Evolutionary conservation across 345 rosid genomes (phyloP).

Genomic region (Adansonia digitata): DNA sequence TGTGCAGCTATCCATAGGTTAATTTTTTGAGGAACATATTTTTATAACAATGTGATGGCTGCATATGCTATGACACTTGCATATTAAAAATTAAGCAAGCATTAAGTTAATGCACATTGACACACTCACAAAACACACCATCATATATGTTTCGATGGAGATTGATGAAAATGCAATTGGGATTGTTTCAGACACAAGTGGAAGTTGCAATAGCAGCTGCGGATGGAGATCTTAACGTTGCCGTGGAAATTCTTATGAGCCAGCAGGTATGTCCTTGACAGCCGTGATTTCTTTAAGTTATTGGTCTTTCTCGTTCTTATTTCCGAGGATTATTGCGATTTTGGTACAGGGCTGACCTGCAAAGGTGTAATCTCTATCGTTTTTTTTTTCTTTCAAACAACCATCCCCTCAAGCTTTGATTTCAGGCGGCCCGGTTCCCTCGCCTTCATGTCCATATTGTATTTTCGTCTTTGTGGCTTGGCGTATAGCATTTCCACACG

Average conservation of each 20-base stretch:
- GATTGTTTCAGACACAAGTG: conserved; percentile 72
- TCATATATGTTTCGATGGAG: neutral
- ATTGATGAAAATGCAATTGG: neutral
- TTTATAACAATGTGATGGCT: neutral
- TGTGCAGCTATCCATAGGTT: neutral
- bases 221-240: conserved; percentile 80
- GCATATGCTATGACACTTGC: neutral
- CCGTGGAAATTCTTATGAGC: conserved; percentile 92
- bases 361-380: neutral
- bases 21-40: neutral
- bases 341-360: conserved; percentile 31
- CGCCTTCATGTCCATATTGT: neutral
- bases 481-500: conserved; percentile 15
- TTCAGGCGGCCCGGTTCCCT: neutral
- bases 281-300: neutral
- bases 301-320: neutral
- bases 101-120: neutral
- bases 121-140: neutral
- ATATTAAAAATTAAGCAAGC: neutral
- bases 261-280: conserved; percentile 51
- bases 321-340: neutral
- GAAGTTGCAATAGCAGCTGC: conserved; percentile 97
- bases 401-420: neutral
- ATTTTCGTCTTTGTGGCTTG: neutral
- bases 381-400: neutral